Percentiles rank a stretch among this genome's conserved stretches.
These are phyloP conservation scores for Septoria linicola DNA, from an alignment of 2,329 filamentous ascomycete genomes.

Conservation along the genomic window DNA sequence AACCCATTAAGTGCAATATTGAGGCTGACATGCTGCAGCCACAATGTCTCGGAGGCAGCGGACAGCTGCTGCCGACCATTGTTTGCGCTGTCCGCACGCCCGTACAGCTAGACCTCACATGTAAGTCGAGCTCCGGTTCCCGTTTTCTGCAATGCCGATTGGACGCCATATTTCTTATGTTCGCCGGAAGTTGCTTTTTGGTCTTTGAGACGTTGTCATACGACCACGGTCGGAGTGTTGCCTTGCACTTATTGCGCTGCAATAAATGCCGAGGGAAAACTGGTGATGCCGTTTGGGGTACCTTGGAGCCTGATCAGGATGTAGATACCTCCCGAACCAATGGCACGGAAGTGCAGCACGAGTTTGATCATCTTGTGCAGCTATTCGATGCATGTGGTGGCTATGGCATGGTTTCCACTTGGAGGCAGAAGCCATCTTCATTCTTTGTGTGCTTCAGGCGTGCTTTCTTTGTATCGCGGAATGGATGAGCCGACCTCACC, in stretches of 20 bases:
- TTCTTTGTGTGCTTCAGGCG: no score
- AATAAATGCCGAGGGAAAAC: no score
- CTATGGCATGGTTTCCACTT: neutral
- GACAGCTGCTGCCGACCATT: neutral
- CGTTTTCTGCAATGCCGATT: conserved; percentile 1
- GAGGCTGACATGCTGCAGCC: neutral
- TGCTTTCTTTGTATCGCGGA: neutral
- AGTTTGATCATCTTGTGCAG: neutral
- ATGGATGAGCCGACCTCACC: neutral
- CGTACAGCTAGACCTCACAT: conserved; percentile 9
- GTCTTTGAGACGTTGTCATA: neutral
- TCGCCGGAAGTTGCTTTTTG: neutral
- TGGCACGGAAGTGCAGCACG: no score
- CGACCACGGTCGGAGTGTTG: neutral
- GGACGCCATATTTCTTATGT: conserved; percentile 7
- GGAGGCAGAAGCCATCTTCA: neutral
- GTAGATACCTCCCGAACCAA: no score
- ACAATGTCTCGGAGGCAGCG: conserved; percentile 10
- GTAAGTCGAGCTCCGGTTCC: conserved; percentile 7
- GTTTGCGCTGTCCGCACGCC: neutral
- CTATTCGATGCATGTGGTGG: neutral
- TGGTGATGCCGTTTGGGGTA: no score
- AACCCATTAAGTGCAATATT: neutral
- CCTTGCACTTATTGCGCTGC: no score
- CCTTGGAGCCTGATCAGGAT: no score